Evolutionary conservation across 768 basidiomycete genomes (phyloP).

Genomic region (Hydnomerulius pinastri): DNA sequence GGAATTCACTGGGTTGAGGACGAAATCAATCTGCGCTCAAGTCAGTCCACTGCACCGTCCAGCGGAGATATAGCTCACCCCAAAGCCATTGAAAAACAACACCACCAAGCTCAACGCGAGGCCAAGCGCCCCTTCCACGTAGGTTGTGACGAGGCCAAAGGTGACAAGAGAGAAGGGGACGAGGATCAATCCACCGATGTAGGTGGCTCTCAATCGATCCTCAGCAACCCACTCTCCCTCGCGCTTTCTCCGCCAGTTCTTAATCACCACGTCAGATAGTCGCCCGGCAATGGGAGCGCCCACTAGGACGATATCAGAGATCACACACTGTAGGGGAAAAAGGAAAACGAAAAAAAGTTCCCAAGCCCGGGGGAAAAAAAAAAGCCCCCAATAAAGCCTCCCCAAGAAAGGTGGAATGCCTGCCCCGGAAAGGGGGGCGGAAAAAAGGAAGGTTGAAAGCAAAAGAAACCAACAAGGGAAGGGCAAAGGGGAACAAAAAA

Average conservation of each 20-base stretch:
- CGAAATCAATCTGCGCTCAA: conserved; percentile 46
- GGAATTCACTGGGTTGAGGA: conserved; percentile 50
- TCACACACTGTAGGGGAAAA: background rate
- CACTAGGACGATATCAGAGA: conserved; percentile 33
- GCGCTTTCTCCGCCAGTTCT: conserved; percentile 45
- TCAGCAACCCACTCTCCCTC: conserved; percentile 62
- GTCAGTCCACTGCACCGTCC: background rate
- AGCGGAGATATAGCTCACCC: conserved; percentile 39
- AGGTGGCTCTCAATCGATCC: conserved; percentile 55
- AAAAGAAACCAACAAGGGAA: conserved; percentile 49
- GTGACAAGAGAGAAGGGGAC: conserved; percentile 50
- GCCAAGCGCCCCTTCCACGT: conserved; percentile 47
- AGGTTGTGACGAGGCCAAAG: conserved; percentile 48
- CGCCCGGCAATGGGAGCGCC: conserved; percentile 59
- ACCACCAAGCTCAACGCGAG: conserved; percentile 49
- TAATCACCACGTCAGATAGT: conserved; percentile 53
- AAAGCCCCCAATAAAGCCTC: conserved; percentile 60
- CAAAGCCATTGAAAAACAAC: conserved; percentile 59
- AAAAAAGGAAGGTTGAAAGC: background rate
- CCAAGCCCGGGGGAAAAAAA: conserved; percentile 64
- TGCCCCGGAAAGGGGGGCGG: conserved; percentile 40
- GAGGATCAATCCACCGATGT: conserved; percentile 44
- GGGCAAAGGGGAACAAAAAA: conserved; percentile 58
- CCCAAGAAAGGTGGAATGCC: too few species aligned
- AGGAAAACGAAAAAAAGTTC: conserved; percentile 49